Conservation (phyloP, 1,284 basidiomycete genomes). For the Ustilago bromivora region DNA sequence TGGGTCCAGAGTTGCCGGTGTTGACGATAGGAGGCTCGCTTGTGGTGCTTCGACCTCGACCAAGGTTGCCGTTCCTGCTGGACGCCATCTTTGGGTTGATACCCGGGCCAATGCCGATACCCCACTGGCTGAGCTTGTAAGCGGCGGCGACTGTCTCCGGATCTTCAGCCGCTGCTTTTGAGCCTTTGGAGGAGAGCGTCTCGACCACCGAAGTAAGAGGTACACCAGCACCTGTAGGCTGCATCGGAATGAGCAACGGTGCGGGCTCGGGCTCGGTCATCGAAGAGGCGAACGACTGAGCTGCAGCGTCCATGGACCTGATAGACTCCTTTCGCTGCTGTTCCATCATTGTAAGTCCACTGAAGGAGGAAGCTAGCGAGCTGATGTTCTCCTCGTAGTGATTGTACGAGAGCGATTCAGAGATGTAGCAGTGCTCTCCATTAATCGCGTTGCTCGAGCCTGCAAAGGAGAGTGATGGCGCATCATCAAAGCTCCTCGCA, state of each 20-base stretch:
- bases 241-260: constrained; percentile 47
- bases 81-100: constrained; percentile 54
- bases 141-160: constrained; percentile 46
- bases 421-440: not conserved
- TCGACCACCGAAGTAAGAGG: constrained; percentile 48
- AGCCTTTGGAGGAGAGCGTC: constrained; percentile 42
- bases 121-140: constrained; percentile 46
- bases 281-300: constrained; percentile 14
- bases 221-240: constrained; percentile 42
- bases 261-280: constrained; percentile 13
- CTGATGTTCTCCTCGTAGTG: constrained; percentile 5
- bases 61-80: constrained; percentile 16
- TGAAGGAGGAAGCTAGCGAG: constrained; percentile 19
- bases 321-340: constrained; percentile 9
- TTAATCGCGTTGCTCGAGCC: not conserved
- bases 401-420: not conserved
- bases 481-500: constrained; percentile 14
- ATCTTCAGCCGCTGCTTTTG: constrained; percentile 47
- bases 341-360: constrained; percentile 11
- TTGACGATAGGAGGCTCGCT: constrained; percentile 75
- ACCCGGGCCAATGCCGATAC: constrained; percentile 56
- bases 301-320: constrained; percentile 6
- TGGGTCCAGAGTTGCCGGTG: constrained; percentile 87
- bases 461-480: not conserved
- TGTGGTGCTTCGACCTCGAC: constrained; percentile 23